These are phyloP conservation scores for Suhomyces atakaporum DNA, from an alignment of 1,139 yeast species.

Conservation along the genomic window DNA sequence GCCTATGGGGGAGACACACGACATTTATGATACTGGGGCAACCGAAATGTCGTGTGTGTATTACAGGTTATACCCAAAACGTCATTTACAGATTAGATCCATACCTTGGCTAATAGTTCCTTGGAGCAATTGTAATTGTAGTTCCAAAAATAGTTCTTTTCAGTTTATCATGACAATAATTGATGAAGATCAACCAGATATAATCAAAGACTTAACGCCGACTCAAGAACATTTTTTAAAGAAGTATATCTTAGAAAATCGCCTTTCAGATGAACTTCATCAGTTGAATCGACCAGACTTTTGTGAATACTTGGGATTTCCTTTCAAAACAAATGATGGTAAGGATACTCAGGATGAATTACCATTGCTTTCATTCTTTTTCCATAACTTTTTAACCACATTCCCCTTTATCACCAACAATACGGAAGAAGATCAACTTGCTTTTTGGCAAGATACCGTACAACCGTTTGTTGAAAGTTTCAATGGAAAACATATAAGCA, in stretches of 20 bases:
- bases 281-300: constrained; percentile 59
- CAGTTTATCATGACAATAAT: no score
- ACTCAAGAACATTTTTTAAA: constrained; percentile 83
- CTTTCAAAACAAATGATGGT: constrained; percentile 46
- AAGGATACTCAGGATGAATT: constrained; percentile 2
- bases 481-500: constrained; percentile 64
- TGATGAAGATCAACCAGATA: no score
- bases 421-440: constrained; percentile 46
- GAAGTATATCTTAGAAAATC: constrained; percentile 67
- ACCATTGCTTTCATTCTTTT: constrained; percentile 70
- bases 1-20: neutral
- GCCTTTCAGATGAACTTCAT: constrained; percentile 63
- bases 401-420: constrained; percentile 72
- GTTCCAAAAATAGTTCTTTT: no score
- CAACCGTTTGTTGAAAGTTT: constrained; percentile 81
- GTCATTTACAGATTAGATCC: constrained; percentile 8
- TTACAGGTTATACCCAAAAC: neutral
- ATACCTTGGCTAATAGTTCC: neutral
- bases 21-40: neutral
- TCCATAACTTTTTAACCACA: constrained; percentile 58
- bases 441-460: constrained; percentile 76
- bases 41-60: neutral
- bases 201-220: constrained; percentile 36
- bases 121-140: constrained; percentile 1
- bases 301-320: constrained; percentile 68